Base-by-base conservation (phyloP, 139 green algal genomes). In the Chlamydomonas applanata region DNA sequence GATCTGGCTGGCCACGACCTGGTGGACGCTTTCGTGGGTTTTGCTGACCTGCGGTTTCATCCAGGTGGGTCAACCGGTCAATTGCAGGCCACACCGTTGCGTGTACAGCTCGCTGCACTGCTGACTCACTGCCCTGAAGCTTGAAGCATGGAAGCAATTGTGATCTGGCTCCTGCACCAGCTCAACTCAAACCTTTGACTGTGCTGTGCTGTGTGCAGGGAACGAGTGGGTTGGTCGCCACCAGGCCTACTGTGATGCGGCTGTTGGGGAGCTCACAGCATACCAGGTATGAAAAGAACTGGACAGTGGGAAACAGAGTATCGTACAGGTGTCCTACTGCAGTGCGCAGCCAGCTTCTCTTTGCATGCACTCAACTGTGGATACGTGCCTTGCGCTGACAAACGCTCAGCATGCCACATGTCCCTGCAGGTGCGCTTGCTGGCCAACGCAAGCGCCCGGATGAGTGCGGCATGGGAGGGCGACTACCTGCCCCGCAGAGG, bases 31-130 rank as follows among this genome's bases (percentile, higher is more conserved):
- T 27, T 66, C 4, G 59, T 66, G 59, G 59, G 20, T 4, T 27
- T 66, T n/a, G 59, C 59, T 19, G 59, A 66, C 59, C 25, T 66
- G 25, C 25, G 59, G 4, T 66, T 35, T 25, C 59, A 66, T 25
- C 59, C 59, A 27, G 59, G 59, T 49, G 40, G 40, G 40, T 49
- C 40, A 7, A 49, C 40, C 40, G 40, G 40, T 49, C 40, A 49
- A 49, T 49, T 11, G 7, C 40, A 49, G 40, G 40, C 40, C 40
- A 49, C 40, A 49, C 7, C 7, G 40, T 49, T 49, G 40, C n/a
- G n/a, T n/a, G n/a, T n/a, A 49, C 7, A 49, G 40, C 40, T 49
- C 7, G 40, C 40, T 49, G 40, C 40, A 19, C n/a, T n/a, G n/a
- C n/a, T n/a, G n/a, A n/a, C n/a, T n/a, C n/a, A n/a, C n/a, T n/a